phyloP scores from a whole-genome alignment of 805 yeast species.

The Saturnispora dispora region DNA sequence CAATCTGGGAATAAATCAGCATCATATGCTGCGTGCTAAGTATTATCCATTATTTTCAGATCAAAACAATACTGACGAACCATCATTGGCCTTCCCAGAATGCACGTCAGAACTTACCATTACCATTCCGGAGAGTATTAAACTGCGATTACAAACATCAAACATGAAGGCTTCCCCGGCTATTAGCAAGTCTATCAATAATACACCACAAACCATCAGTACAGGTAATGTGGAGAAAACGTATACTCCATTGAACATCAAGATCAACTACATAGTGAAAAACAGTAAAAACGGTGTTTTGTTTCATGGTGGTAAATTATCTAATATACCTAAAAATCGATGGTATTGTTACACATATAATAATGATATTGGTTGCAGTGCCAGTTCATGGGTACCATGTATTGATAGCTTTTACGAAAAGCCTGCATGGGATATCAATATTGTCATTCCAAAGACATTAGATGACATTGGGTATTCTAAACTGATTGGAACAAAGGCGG shows the following conservation, averaged over 20 bases:
- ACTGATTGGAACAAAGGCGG: slow-evolving; percentile 33
- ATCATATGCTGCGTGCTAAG: slow-evolving; percentile 47
- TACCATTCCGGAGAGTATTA: slow-evolving; percentile 55
- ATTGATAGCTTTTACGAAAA: slow-evolving; percentile 81
- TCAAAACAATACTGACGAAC: slow-evolving; percentile 25
- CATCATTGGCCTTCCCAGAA: slow-evolving; percentile 20
- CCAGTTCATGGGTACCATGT: slow-evolving; percentile 98
- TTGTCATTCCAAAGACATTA: slow-evolving; percentile 75
- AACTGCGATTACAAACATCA: slow-evolving; percentile 49
- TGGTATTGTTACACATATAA: slow-evolving; percentile 89
- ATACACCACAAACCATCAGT: slow-evolving; percentile 25
- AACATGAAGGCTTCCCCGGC: slow-evolving; percentile 28
- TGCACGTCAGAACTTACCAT: slow-evolving; percentile 60
- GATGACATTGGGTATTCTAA: slow-evolving; percentile 53
- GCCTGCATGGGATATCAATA: slow-evolving; percentile 84
- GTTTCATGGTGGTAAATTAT: slow-evolving; percentile 55
- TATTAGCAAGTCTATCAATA: slow-evolving; percentile 28
- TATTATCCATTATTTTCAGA: slow-evolving; percentile 47
- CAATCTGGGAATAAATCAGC: slow-evolving; percentile 41
- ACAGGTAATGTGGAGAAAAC: slow-evolving; percentile 30
- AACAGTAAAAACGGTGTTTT: slow-evolving; percentile 68
- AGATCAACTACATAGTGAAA: slow-evolving; percentile 53
- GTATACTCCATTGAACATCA: slow-evolving; percentile 66
- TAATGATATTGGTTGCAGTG: slow-evolving; percentile 64
- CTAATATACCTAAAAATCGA: slow-evolving; percentile 34